Evolutionary conservation across 805 yeast species (phyloP).

Genomic region (Sungouiozyma ichnusensis): DNA sequence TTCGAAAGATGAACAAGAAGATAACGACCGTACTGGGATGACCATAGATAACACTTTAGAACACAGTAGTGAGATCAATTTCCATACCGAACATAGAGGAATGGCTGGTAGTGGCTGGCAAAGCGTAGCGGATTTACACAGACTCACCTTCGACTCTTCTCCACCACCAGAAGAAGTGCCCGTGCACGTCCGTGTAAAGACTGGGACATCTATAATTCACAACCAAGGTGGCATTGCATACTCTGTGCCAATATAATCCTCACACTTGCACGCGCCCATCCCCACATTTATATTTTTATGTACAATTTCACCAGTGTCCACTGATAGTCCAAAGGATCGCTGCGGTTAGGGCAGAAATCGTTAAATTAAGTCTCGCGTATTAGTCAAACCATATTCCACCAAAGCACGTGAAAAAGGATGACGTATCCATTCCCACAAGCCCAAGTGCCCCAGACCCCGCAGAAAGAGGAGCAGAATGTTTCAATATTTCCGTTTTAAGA

Average conservation of each 20-base stretch:
- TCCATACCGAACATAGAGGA: background rate
- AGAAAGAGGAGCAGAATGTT: background rate
- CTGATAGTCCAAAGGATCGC: no score
- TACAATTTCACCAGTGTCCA: no score
- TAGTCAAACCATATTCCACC: no score
- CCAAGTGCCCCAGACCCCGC: no score
- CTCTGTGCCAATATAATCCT: slow-evolving; percentile 9
- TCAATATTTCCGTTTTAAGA: no score
- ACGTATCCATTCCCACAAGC: no score
- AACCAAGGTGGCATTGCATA: slow-evolving; percentile 30
- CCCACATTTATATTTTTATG: no score
- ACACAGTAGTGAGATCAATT: background rate
- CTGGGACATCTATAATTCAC: slow-evolving; percentile 33
- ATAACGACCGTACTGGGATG: background rate
- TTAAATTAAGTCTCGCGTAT: no score
- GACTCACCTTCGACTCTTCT: slow-evolving; percentile 1
- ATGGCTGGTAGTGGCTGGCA: slow-evolving; percentile 16
- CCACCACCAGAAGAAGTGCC: slow-evolving; percentile 1
- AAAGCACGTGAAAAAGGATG: no score
- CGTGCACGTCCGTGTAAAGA: slow-evolving; percentile 33
- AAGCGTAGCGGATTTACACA: slow-evolving; percentile 26
- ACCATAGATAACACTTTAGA: background rate
- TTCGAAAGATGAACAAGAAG: background rate
- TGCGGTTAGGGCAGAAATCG: no score
- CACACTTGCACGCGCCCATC: no score